These are phyloP conservation scores for Immersiporthe knoxdaviesiana DNA, from an alignment of 2,329 filamentous ascomycete species.

Conservation along the genomic window DNA sequence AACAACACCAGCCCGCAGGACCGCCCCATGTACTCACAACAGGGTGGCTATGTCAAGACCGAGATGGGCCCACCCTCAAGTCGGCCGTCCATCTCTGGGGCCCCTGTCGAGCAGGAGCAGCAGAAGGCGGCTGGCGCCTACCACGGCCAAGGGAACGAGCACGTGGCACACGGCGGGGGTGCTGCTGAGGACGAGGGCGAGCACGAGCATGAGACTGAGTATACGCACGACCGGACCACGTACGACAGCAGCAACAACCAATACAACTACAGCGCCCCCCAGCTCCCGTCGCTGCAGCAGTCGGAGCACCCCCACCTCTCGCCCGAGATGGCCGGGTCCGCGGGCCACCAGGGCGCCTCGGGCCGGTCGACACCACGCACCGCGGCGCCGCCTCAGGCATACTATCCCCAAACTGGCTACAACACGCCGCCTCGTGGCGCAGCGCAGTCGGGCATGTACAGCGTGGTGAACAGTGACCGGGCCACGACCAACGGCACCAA, in stretches of 20 bases:
- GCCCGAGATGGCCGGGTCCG: slow-evolving; percentile 81
- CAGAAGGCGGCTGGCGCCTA: slow-evolving; percentile 68
- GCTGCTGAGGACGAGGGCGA: slow-evolving; percentile 69
- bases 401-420: slow-evolving; percentile 75
- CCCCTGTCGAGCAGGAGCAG: slow-evolving; percentile 61
- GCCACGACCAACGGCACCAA: slow-evolving; percentile 67
- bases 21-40: slow-evolving; percentile 70
- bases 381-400: slow-evolving; percentile 69
- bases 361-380: slow-evolving; percentile 87
- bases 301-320: slow-evolving; percentile 77
- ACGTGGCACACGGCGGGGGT: slow-evolving; percentile 49
- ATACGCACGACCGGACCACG: slow-evolving; percentile 78
- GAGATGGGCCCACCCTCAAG: slow-evolving; percentile 85
- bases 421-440: slow-evolving; percentile 75
- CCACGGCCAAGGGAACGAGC: slow-evolving; percentile 55
- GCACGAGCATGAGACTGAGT: slow-evolving; percentile 78
- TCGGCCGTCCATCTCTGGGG: slow-evolving; percentile 57
- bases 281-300: slow-evolving; percentile 66
- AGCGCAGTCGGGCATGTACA: slow-evolving; percentile 82
- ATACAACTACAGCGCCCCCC: slow-evolving; percentile 77
- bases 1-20: slow-evolving; percentile 62
- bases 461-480: slow-evolving; percentile 82
- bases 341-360: slow-evolving; percentile 76
- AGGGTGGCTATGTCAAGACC: slow-evolving; percentile 74
- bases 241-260: slow-evolving; percentile 74